Base-by-base conservation (phyloP, 495 filamentous ascomycete genomes). In the Halenospora varia region DNA sequence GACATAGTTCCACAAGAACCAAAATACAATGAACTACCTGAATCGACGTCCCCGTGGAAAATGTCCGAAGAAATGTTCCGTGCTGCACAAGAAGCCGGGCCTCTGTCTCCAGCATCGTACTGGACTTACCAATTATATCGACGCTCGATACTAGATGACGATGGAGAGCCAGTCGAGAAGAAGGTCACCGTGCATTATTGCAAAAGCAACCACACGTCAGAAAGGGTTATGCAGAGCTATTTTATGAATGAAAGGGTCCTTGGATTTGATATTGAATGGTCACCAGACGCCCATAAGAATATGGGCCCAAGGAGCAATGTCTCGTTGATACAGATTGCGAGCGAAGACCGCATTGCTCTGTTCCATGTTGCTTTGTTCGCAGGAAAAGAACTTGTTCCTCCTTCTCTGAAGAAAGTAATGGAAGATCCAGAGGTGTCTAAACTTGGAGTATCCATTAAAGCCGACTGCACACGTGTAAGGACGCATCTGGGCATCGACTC, bases 211-310 rank as follows among this genome's bases (percentile, higher is more conserved):
- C 71, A 79, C 50, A 83, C 79, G 2, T 84, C 86, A 2, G 88
- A 96, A 65, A 69, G 73, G 10, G 77, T 89, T 1, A 67, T 80
- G 44, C 74, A 85, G 15, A 69, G 85, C 25, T 79, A 88, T 39
- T 92, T 97, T 59, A 66, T 85, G 40, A 56, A 82, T 11, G 82
- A 92, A 62, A 75, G 82, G 53, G 68, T 96, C 10, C 67, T 96
- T 39, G 89, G 90, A 8, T 90, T 96, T 59, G 92, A 96, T 66
- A 77, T 96, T 62, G 92, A 96, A 72, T 96, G 92, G 92, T 72
- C 77, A 59, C 58, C 79, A 18, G 70, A 80, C n/a, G 71, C 80
- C 17, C 70, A 59, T 13, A 67, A 62, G 48, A 61, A 57, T 52
- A 66, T 76, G 45, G 76, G 78, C 10, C 70, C 81, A 40, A 83